phyloP scores from a whole-genome alignment of 1,284 basidiomycete genomes.

The Inonotus hispidus region DNA sequence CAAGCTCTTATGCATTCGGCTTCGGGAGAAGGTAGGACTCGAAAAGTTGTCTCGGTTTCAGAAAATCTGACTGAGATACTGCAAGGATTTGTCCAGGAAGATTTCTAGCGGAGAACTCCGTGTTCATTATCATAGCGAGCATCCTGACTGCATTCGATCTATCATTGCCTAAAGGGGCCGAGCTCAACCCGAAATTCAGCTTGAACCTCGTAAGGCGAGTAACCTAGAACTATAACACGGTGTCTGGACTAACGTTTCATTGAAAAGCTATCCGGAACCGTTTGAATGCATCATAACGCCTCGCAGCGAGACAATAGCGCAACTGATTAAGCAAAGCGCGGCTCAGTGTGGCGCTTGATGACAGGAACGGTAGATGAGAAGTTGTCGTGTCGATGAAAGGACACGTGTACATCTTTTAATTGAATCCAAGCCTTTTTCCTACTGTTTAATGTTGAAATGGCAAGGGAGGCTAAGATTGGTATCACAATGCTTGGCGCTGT shows the following conservation, averaged over 20 bases:
- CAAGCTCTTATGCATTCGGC: background rate
- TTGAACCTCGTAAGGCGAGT: background rate
- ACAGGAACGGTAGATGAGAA: no score
- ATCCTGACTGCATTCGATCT: constrained; percentile 40
- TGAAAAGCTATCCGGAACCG: background rate
- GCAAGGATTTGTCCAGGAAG: constrained; percentile 31
- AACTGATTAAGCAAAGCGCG: background rate
- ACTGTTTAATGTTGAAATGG: no score
- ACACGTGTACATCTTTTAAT: no score
- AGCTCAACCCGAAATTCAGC: background rate
- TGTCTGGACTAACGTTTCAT: background rate
- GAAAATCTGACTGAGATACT: no score
- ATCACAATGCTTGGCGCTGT: no score
- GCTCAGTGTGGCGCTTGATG: background rate
- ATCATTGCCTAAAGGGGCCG: background rate
- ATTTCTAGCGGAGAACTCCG: constrained; percentile 41
- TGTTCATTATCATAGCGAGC: constrained; percentile 44
- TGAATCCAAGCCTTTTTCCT: no score
- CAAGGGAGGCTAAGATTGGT: no score
- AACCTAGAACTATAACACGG: background rate
- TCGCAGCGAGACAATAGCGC: background rate
- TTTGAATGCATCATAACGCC: background rate
- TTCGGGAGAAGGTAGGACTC: constrained; percentile 4
- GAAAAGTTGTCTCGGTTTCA: no score
- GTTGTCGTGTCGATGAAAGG: no score